Conservation (phyloP, 1,139 yeast genomes). For the Martiniozyma asiatica region DNA sequence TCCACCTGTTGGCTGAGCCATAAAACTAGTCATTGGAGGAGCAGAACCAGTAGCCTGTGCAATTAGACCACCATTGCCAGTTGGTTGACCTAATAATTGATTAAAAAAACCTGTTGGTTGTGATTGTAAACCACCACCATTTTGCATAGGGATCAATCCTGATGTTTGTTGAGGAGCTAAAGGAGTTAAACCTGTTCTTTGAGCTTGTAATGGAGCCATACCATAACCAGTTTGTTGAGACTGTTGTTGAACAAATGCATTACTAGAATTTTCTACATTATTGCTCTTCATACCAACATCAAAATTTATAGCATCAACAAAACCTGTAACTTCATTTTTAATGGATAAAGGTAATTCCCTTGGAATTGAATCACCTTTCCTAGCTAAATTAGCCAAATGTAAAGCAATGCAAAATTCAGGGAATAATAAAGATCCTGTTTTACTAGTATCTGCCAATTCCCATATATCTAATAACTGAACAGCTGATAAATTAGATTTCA, state of each 20-base stretch:
- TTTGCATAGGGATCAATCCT: constrained; percentile 35
- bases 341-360: constrained; percentile 57
- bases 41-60: constrained; percentile 17
- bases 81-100: constrained; percentile 17
- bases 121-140: constrained; percentile 21
- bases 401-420: constrained; percentile 94
- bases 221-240: constrained; percentile 24
- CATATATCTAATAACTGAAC: constrained; percentile 76
- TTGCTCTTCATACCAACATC: constrained; percentile 35
- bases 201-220: constrained; percentile 18
- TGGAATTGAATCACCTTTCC: constrained; percentile 73
- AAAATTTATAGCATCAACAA: constrained; percentile 82
- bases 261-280: constrained; percentile 22
- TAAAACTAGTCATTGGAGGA: constrained; percentile 15
- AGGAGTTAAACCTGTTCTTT: constrained; percentile 21
- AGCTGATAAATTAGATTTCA: constrained; percentile 72
- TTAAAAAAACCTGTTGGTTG: constrained; percentile 24
- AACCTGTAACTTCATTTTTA: constrained; percentile 71
- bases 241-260: constrained; percentile 17
- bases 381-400: constrained; percentile 70
- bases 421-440: constrained; percentile 72
- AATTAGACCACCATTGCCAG: constrained; percentile 23
- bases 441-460: constrained; percentile 81
- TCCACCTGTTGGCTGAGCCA: constrained; percentile 22
- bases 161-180: constrained; percentile 22